These are phyloP conservation scores for Backusella circina DNA, from an alignment of 192 early-diverging fungal species.

Conservation along the genomic window DNA sequence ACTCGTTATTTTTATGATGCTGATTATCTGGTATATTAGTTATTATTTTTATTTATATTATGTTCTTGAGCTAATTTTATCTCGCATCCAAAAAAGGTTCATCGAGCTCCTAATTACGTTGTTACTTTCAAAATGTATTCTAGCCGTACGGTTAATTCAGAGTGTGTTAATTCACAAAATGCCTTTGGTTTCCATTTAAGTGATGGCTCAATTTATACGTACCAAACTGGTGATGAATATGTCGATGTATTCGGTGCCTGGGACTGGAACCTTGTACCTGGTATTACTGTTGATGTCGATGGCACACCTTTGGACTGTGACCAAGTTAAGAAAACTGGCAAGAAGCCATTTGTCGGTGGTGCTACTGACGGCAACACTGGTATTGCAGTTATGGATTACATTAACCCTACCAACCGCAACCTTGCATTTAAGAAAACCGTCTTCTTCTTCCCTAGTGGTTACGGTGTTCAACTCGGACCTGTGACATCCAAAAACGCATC, in stretches of 20 bases:
- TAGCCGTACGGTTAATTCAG: slow-evolving; percentile 19
- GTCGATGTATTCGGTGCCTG: slow-evolving; percentile 25
- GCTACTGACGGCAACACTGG: slow-evolving; percentile 13
- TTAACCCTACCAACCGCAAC: slow-evolving; percentile 8
- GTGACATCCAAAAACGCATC: not conserved
- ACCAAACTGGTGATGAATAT: slow-evolving; percentile 26
- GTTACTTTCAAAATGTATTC: slow-evolving; percentile 31
- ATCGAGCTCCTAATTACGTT: slow-evolving; percentile 15
- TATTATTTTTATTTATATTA: not conserved
- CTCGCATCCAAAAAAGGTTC: not conserved
- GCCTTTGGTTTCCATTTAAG: slow-evolving; percentile 25
- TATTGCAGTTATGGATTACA: slow-evolving; percentile 25
- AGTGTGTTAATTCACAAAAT: slow-evolving; percentile 29
- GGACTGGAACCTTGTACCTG: slow-evolving; percentile 32
- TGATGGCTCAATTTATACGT: slow-evolving; percentile 28
- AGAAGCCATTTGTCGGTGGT: slow-evolving; percentile 25
- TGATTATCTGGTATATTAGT: slow-evolving; percentile 13
- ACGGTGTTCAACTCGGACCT: slow-evolving; percentile 16
- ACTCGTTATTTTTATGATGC: slow-evolving; percentile 11
- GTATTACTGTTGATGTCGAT: slow-evolving; percentile 23
- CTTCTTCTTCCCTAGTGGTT: slow-evolving; percentile 22
- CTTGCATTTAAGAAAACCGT: slow-evolving; percentile 16
- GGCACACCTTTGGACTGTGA: slow-evolving; percentile 10
- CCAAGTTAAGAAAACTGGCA: slow-evolving; percentile 1
- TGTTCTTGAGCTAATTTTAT: not conserved